Evolutionary conservation across 2,329 filamentous ascomycete species (phyloP), one percentile per base, ranked within the genome.

Genomic region (Talaromyces sp.): DNA sequence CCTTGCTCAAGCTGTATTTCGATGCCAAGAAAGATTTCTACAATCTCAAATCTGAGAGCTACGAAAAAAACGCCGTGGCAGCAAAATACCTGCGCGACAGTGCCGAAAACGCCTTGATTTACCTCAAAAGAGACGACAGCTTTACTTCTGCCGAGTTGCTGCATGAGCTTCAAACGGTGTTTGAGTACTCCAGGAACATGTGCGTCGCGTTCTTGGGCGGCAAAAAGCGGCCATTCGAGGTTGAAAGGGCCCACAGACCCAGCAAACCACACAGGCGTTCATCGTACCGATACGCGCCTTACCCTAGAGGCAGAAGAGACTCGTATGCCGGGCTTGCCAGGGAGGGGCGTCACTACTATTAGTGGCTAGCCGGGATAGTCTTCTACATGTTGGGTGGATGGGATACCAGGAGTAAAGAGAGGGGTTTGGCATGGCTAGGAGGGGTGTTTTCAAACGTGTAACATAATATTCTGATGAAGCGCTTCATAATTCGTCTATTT

Each of bases 81-180:
- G 73, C 75, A 27, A 74, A 73, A 55, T 79, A 78, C 56, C 72
- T 80, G 28, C 74, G 77, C 3, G 77, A 80, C 64, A 78, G 75
- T 1, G 75, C 77, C 6, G 77, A 79, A 61, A 79, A 79, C 58
- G 68, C 72, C 1, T 67, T 78, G 17, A 66, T 68, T 15, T 76
- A 75, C 54, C 65, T 79, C 9, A 62, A 66, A 28, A 58, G 67
- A 10, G 68, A 76, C 57, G 58, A 60, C 4, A 13, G 13, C 15
- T 63, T 75, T 59, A 59, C 75, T 13, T 62, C 70, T 0, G 33
- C 36, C 7, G 27, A 30, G 7, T 25, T 62, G 32, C 13, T 62
- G 25, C 17, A 25, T 2, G 74, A 77, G 49, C 64, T 79, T 13
- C 64, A 73, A 28, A 60, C 67, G 4, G 70, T 71, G 4, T 75